Evolutionary conservation across 2,329 filamentous ascomycete genomes (phyloP).

Genomic region (Stachybotrys chartarum): DNA sequence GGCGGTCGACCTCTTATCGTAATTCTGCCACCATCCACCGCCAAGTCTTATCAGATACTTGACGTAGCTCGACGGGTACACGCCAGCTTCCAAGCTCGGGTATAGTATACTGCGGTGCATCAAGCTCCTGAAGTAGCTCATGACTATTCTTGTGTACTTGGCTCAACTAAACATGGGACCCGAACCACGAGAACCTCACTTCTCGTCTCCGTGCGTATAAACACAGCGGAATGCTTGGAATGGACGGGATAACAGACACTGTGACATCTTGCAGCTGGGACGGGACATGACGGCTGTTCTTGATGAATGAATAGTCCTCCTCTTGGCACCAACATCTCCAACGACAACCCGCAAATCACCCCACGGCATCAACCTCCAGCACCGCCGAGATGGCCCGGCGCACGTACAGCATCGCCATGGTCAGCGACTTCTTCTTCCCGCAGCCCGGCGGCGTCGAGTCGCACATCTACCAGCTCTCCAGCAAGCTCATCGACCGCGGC

Average conservation of each 20-base stretch:
- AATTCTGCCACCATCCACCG: constrained; percentile 29
- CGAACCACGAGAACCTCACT: neutral
- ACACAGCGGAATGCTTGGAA: neutral
- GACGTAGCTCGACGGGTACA: neutral
- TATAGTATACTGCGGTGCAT: neutral
- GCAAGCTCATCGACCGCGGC: constrained; percentile 92
- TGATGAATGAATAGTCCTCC: too few relatives aligned
- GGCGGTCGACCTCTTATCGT: constrained; percentile 23
- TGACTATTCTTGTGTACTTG: too few relatives aligned
- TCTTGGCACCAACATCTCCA: too few relatives aligned
- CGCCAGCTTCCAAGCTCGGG: neutral
- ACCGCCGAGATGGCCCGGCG: constrained; percentile 40
- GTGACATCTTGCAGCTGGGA: neutral
- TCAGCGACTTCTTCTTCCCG: constrained; percentile 99
- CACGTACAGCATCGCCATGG: constrained; percentile 74
- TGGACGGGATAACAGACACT: neutral
- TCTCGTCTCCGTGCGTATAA: neutral
- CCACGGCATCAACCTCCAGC: neutral
- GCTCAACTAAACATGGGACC: too few relatives aligned
- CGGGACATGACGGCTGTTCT: neutral
- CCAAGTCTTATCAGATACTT: constrained; percentile 20
- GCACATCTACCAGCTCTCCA: constrained; percentile 96
- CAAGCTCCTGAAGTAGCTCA: too few relatives aligned
- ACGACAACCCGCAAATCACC: too few relatives aligned
- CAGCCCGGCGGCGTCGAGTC: constrained; percentile 95